A percentile compares a stretch with the other conserved stretches of the same genome.
These are phyloP conservation scores for Hanseniaspora clermontiae DNA, from an alignment of 805 yeast genomes.

Conservation along the genomic window DNA sequence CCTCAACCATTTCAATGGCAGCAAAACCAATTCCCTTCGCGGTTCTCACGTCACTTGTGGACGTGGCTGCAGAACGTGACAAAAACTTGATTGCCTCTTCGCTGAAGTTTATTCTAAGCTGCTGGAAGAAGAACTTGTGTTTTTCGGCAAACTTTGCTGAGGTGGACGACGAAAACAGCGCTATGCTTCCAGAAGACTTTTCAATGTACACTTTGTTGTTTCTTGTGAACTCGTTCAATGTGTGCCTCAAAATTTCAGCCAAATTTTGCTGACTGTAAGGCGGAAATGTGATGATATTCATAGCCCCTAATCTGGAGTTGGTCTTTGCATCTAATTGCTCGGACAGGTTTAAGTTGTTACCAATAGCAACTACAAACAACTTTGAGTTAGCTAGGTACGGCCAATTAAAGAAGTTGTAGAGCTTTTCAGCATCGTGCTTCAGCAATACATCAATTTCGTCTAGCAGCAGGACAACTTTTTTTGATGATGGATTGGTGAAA, in stretches of 20 bases:
- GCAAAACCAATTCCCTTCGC: slow-evolving; percentile 78
- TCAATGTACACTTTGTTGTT: slow-evolving; percentile 27
- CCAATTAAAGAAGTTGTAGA: slow-evolving; percentile 97
- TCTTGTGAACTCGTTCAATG: slow-evolving; percentile 41
- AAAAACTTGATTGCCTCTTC: slow-evolving; percentile 83
- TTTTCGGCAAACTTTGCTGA: slow-evolving; percentile 14
- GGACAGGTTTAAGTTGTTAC: slow-evolving; percentile 95
- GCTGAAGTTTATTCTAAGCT: slow-evolving; percentile 30
- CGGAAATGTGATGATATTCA: slow-evolving; percentile 63
- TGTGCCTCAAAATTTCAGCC: slow-evolving; percentile 55
- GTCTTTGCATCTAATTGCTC: slow-evolving; percentile 83
- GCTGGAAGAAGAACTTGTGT: slow-evolving; percentile 18
- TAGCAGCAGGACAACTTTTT: slow-evolving; percentile 57
- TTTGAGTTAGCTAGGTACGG: slow-evolving; percentile 72
- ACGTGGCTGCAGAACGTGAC: slow-evolving; percentile 86
- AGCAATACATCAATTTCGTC: slow-evolving; percentile 93
- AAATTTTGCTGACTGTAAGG: slow-evolving; percentile 78
- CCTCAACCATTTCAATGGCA: slow-evolving; percentile 79
- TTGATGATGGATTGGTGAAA: slow-evolving; percentile 35
- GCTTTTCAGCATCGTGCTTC: slow-evolving; percentile 65
- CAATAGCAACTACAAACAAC: slow-evolving; percentile 80
- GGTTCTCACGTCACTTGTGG: slow-evolving; percentile 93
- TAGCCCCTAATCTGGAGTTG: slow-evolving; percentile 79
- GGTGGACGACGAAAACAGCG: slow-evolving; percentile 22
- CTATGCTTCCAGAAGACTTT: slow-evolving; percentile 28